phyloP scores from a whole-genome alignment of 2,329 filamentous ascomycete genomes.

The Lecanoromycetidae sp. region DNA sequence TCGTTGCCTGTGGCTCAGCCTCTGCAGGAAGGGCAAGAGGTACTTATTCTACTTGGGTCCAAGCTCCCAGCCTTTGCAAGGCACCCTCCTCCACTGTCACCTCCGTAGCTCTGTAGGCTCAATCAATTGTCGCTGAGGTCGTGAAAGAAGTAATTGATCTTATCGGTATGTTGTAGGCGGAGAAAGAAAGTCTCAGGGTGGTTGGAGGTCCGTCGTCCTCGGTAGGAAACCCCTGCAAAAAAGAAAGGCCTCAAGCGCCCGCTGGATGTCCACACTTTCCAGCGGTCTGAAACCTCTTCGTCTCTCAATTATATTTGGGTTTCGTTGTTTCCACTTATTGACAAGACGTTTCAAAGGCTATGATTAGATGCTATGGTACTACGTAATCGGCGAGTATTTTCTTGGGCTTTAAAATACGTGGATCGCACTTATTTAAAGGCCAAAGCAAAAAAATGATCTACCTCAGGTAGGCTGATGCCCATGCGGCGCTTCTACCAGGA shows the following conservation, averaged over 20 bases:
- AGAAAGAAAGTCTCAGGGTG: background rate
- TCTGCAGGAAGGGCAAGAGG: background rate
- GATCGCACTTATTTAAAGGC: too few species aligned
- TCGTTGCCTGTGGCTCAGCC: slow-evolving; percentile 3
- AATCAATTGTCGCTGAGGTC: background rate
- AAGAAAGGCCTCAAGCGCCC: background rate
- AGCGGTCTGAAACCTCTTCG: background rate
- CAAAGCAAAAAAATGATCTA: too few species aligned
- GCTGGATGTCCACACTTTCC: background rate
- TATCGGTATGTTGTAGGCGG: background rate
- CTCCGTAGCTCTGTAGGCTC: background rate
- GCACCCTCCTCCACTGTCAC: slow-evolving; percentile 1
- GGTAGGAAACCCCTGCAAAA: background rate
- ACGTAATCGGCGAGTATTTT: too few species aligned
- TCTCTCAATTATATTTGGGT: background rate
- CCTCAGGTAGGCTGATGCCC: too few species aligned
- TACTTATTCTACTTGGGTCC: slow-evolving; percentile 3
- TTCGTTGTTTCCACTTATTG: too few species aligned
- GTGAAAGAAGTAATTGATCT: background rate
- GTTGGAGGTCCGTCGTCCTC: background rate
- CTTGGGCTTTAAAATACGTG: too few species aligned
- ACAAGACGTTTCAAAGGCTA: too few species aligned
- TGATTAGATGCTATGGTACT: too few species aligned
- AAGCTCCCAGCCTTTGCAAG: background rate
- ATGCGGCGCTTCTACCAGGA: too few species aligned